A percentile compares a stretch with the other conserved stretches of the same genome.
These are phyloP conservation scores for Orbilia javanica DNA, from an alignment of 2,329 filamentous ascomycete species.

Conservation along the genomic window DNA sequence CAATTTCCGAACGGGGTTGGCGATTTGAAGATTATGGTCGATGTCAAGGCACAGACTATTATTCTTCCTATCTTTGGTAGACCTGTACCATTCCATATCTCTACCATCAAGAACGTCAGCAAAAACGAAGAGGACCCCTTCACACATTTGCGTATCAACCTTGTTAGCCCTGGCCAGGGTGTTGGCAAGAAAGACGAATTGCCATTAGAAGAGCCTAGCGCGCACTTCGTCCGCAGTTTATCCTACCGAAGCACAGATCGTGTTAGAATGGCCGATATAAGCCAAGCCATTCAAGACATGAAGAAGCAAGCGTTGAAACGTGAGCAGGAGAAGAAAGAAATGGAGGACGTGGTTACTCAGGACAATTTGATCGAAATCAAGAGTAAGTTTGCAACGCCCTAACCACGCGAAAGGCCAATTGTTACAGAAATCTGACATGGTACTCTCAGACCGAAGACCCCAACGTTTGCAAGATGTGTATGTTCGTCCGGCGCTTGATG, in stretches of 20 bases:
- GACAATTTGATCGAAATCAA: conserved; percentile 96
- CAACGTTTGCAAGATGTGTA: conserved; percentile 93
- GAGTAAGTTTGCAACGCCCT: conserved; percentile 67
- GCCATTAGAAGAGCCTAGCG: conserved; percentile 94
- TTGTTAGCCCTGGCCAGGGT: conserved; percentile 95
- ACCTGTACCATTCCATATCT: conserved; percentile 97
- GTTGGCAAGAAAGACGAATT: conserved; percentile 92
- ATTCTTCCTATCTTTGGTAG: conserved; percentile 97
- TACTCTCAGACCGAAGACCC: conserved; percentile 75
- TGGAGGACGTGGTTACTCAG: conserved; percentile 99
- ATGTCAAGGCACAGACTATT: conserved; percentile 88
- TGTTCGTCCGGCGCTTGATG: conserved; percentile 93
- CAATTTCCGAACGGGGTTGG: conserved; percentile 86
- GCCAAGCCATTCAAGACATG: conserved; percentile 92
- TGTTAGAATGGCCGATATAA: conserved; percentile 88
- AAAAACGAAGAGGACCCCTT: conserved; percentile 97
- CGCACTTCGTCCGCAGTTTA: conserved; percentile 94
- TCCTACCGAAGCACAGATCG: conserved; percentile 94
- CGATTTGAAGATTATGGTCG: conserved; percentile 89
- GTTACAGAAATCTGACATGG: conserved; percentile 70
- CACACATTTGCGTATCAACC: conserved; percentile 95
- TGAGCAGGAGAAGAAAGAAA: conserved; percentile 98
- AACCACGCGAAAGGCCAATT: neutral
- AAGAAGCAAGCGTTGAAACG: conserved; percentile 92
- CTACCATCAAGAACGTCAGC: conserved; percentile 98